Conservation (phyloP, 2,329 filamentous ascomycete species). For the Aspergillus eucalypticola region DNA sequence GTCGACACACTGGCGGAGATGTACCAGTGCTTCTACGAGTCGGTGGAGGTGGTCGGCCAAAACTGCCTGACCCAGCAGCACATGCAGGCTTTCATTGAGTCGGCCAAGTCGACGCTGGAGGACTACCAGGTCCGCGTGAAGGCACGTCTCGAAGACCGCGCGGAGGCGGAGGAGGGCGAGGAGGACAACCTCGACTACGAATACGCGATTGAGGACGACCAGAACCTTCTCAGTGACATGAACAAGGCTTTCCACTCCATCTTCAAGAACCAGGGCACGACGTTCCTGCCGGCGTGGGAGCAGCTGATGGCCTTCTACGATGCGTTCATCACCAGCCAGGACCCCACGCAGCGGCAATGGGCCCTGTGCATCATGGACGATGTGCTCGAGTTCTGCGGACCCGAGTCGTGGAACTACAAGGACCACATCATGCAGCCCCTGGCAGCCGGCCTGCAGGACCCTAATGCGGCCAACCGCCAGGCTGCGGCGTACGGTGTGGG, state of each 20-base stretch:
- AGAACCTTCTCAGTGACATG: constrained; percentile 96
- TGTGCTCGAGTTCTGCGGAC: constrained; percentile 93
- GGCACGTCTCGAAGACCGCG: constrained; percentile 79
- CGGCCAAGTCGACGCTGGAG: constrained; percentile 79
- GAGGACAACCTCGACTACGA: constrained; percentile 84
- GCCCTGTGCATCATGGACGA: constrained; percentile 99
- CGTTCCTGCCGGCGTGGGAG: constrained; percentile 87
- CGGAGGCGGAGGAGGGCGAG: constrained; percentile 82
- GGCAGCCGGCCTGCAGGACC: constrained; percentile 79
- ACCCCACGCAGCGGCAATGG: constrained; percentile 95
- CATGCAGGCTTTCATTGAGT: constrained; percentile 84
- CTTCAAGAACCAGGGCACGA: constrained; percentile 89
- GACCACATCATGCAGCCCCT: constrained; percentile 85
- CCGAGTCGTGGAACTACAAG: constrained; percentile 82
- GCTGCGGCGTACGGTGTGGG: constrained; percentile 95
- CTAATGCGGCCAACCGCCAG: constrained; percentile 88
- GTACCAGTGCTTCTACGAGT: constrained; percentile 99
- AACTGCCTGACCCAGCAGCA: constrained; percentile 75
- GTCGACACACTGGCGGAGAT: constrained; percentile 97
- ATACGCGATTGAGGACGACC: constrained; percentile 94
- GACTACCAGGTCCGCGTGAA: constrained; percentile 90
- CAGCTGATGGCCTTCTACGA: constrained; percentile 82
- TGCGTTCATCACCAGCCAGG: constrained; percentile 73
- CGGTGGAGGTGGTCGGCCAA: constrained; percentile 88
- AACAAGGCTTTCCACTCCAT: constrained; percentile 99